phyloP scores from a whole-genome alignment of 164 flowering plant genomes.

The Magnolia sinica region DNA sequence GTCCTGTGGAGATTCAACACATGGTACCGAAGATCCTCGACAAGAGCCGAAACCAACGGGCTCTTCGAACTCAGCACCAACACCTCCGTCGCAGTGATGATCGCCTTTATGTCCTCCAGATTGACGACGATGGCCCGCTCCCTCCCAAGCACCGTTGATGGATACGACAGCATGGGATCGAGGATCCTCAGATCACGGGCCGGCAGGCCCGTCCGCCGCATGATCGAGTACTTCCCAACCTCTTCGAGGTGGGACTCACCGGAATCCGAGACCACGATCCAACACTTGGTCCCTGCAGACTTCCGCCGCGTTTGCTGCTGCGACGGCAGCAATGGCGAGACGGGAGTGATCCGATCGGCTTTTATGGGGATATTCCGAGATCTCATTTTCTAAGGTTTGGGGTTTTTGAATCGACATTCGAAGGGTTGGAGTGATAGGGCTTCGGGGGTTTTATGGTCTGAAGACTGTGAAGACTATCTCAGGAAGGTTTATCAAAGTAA shows the following conservation, averaged over 20 bases:
- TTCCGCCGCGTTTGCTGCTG: slow-evolving; percentile 16
- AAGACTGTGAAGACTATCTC: too few species aligned
- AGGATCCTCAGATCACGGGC: slow-evolving; percentile 33
- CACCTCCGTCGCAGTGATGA: slow-evolving; percentile 36
- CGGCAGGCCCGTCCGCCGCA: slow-evolving; percentile 35
- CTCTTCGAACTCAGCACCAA: slow-evolving; percentile 28
- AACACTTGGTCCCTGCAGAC: slow-evolving; percentile 21
- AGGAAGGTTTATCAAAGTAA: too few species aligned
- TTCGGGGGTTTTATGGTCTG: too few species aligned
- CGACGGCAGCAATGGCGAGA: slow-evolving; percentile 1
- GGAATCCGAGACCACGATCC: slow-evolving; percentile 35
- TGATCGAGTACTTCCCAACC: slow-evolving; percentile 30
- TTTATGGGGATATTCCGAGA: slow-evolving; percentile 1
- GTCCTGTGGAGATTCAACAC: slow-evolving; percentile 14
- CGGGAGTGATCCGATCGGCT: not conserved
- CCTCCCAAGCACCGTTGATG: slow-evolving; percentile 31
- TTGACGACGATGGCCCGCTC: slow-evolving; percentile 39
- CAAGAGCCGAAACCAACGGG: slow-evolving; percentile 34
- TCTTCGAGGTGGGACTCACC: slow-evolving; percentile 34
- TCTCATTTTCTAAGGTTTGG: not conserved
- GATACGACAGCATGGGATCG: slow-evolving; percentile 34
- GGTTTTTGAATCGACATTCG: too few species aligned
- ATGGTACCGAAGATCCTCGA: slow-evolving; percentile 30
- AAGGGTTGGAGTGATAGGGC: too few species aligned
- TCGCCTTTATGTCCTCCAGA: slow-evolving; percentile 42